A percentile compares a stretch with the other conserved stretches of the same genome.
These are phyloP conservation scores for Sarocladium oryzae DNA, from an alignment of 2,329 filamentous ascomycete species.

Conservation along the genomic window DNA sequence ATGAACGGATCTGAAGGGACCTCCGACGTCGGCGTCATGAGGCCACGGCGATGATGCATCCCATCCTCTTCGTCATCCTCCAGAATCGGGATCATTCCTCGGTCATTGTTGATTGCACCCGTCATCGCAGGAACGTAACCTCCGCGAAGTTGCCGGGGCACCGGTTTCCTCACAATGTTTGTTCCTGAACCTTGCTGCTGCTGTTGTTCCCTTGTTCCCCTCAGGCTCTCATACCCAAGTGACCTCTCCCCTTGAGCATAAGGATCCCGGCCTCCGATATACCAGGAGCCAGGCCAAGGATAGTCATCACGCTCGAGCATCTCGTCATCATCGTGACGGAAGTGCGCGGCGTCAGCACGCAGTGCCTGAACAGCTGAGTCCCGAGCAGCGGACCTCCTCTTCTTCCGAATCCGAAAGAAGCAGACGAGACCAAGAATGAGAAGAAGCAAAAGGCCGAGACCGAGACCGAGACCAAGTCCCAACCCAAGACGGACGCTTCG, in stretches of 20 bases:
- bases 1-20: conserved; percentile 43
- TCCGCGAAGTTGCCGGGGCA: conserved; percentile 22
- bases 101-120: conserved; percentile 10
- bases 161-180: conserved; percentile 25
- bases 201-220: conserved; percentile 20
- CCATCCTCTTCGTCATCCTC: conserved; percentile 50
- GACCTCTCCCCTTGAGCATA: conserved; percentile 35
- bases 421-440: conserved; percentile 32
- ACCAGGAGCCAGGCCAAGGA: conserved; percentile 32
- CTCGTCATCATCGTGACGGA: conserved; percentile 36
- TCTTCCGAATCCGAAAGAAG: conserved; percentile 28
- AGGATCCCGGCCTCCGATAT: conserved; percentile 37
- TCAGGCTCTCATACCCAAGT: conserved; percentile 45
- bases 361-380: conserved; percentile 43
- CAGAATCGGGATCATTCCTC: conserved; percentile 49
- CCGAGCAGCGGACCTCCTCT: conserved; percentile 28
- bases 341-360: conserved; percentile 42
- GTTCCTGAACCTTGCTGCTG: background rate
- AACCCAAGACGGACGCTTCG: conserved; percentile 41
- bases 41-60: conserved; percentile 20
- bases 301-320: conserved; percentile 36
- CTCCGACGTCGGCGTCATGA: conserved; percentile 28
- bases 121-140: conserved; percentile 28
- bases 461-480: conserved; percentile 60
- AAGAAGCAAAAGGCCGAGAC: conserved; percentile 43